These are phyloP conservation scores for Leishmania guyanensis DNA, from an alignment of 208 protist genomes.

Conservation along the genomic window DNA sequence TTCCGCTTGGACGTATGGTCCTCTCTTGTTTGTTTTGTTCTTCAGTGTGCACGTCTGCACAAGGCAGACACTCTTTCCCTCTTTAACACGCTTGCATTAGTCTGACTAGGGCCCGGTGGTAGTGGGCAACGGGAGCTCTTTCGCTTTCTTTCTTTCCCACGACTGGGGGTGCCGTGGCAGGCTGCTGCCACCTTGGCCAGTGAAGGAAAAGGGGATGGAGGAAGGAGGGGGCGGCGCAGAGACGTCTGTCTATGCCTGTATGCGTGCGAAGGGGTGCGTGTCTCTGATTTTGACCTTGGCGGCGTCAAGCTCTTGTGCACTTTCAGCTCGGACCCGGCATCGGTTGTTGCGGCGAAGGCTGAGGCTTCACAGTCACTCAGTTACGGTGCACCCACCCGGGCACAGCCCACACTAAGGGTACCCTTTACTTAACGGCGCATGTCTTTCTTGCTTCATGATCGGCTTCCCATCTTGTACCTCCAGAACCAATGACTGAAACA, in stretches of 20 bases:
- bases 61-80: neutral
- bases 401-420: neutral
- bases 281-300: neutral
- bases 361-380: neutral
- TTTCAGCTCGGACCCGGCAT: neutral
- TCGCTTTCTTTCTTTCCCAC: neutral
- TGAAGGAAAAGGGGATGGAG: neutral
- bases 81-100: neutral
- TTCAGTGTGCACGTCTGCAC: neutral
- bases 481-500: neutral
- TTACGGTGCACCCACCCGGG: neutral
- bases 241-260: neutral
- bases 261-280: neutral
- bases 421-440: neutral
- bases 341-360: neutral
- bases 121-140: neutral
- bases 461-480: slow-evolving; percentile 1
- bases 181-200: neutral
- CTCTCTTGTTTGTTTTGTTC: neutral
- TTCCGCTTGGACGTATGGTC: neutral
- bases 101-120: neutral
- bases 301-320: neutral
- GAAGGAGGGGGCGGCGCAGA: neutral
- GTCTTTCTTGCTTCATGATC: neutral
- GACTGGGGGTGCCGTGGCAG: neutral